Base-by-base conservation (phyloP, 345 rosid genomes). In the Zanthoxylum bungeanum region DNA sequence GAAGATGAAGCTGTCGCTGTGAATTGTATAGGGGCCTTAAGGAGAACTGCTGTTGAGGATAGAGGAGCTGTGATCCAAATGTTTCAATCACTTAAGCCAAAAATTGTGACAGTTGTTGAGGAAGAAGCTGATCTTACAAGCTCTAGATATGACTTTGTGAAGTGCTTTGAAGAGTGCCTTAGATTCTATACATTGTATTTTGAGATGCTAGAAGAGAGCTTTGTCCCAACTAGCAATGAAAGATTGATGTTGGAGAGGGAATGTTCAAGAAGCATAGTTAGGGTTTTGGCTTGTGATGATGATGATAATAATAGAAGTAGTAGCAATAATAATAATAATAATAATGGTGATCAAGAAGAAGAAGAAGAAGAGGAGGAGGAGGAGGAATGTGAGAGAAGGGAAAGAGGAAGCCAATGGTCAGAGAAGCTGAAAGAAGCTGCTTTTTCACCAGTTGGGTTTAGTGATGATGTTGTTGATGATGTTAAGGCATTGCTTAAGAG, bases 171-270 rank as follows among this genome's bases (percentile, higher is more conserved):
- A 74, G 96, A 90, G 86, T 86, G 91, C 69, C 77, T 90, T 8
- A 82, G 87, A 72, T 86, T 79, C 55, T 90, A 90, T 39, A 85
- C 89, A 0, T 56, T 85, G 11, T 90, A 88, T 64, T 90, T 90
- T 17, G 89, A 90, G 81, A 90, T 85, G 92, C 73, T 90, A 11
- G 91, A 90, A 39, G 91, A 88, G 78, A 82, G 92, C 86, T 90
- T 90, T 60, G 33, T 30, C 25, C 69, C 83, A 7, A 86, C 89
- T 0, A 88, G 96, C 60, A 90, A 90, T 59, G 91, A 90, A 64
- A 85, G 87, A 77, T 37, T 90, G 78, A 82, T 85, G 91, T 42
- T 90, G 9, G 96, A 90, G 70, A 83, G 91, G 69, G 92, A 88
- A 75, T 83, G 91, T 53, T 82, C 91, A 2, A 81, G 92, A 75